phyloP scores from a whole-genome alignment of 2,329 filamentous ascomycete species.

The Penicillium palitans region DNA sequence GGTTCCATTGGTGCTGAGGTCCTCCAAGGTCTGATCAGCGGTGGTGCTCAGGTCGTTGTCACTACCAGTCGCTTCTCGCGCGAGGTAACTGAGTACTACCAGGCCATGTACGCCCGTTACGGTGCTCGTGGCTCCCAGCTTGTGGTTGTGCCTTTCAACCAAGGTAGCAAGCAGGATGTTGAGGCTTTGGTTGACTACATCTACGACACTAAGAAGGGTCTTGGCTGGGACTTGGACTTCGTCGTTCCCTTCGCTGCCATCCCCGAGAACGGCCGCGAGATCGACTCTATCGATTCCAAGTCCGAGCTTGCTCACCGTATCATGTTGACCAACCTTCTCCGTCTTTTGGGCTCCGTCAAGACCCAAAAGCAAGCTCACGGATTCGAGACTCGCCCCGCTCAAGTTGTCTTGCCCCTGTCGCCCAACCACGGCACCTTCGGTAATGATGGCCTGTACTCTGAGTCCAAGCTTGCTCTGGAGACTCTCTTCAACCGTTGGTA shows the following conservation, averaged over 20 bases:
- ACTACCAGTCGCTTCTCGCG: conserved; percentile 96
- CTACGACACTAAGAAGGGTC: conserved; percentile 91
- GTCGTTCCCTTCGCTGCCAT: conserved; percentile 97
- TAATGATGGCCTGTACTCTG: conserved; percentile 95
- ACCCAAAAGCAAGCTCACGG: conserved; percentile 81
- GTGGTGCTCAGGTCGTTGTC: conserved; percentile 93
- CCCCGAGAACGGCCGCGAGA: conserved; percentile 95
- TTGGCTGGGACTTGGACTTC: conserved; percentile 97
- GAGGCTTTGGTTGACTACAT: conserved; percentile 94
- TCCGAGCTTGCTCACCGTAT: conserved; percentile 97
- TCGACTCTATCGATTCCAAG: conserved; percentile 94
- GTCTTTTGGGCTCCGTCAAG: conserved; percentile 88
- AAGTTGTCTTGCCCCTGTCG: conserved; percentile 92
- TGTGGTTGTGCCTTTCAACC: conserved; percentile 98
- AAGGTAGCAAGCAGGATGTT: conserved; percentile 96
- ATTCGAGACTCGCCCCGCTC: conserved; percentile 92
- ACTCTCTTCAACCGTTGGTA: conserved; percentile 98
- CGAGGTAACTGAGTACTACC: conserved; percentile 98
- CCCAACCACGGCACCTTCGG: conserved; percentile 99
- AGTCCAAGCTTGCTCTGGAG: conserved; percentile 95
- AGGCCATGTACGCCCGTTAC: conserved; percentile 94
- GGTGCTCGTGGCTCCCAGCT: conserved; percentile 93
- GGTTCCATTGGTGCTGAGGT: conserved; percentile 98
- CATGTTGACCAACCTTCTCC: conserved; percentile 96
- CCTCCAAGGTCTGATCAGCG: conserved; percentile 90